Evolutionary conservation across 805 yeast species (phyloP), one percentile per base, ranked within the genome.

Genomic region (Nakazawaea sp.): DNA sequence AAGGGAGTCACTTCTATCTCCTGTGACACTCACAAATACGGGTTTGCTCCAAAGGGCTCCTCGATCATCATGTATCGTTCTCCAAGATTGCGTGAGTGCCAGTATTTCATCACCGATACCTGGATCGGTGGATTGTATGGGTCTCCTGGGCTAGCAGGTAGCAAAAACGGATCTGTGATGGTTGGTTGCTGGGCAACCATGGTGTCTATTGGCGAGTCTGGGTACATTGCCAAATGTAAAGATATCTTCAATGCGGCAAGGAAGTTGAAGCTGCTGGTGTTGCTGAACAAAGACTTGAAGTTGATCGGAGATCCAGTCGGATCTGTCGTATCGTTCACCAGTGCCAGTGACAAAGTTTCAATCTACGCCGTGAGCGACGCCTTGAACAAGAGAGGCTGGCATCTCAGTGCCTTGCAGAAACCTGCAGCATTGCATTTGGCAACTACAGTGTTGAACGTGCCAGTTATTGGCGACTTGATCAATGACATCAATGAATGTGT

Each of bases 11-110:
- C 97, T 1, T 88, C 97, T 2, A 90, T 90, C 41, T 85, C 96
- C n/a, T 92, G 97, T 61, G 98, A 90, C 56, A 90, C 98, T n/a
- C 98, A 90, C 66, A 90, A 90, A 59, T 90, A 90, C 53, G 98
- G 97, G 1, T 92, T 90, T 68, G 97, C 97, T 7, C 98, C 98
- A 27, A 90, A 90, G 59, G 98, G 98, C 8, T 81, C 95, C 0
- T 86, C 96, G 1, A 72, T 90, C 18, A 82, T 92, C 49, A 81
- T 92, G 95, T 92, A 92, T 59, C 72, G 97, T 32, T 61, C 70
- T 43, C 49, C 70, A 0, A 69, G 72, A 41, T 68, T 87, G 40
- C 70, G 98, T 41, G 71, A 72, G 46, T 70, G 81, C 50, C 98
- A 92, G 61, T 90, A 92, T 58, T 92, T 80, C 56, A 71, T 89